Evolutionary conservation across 2,329 filamentous ascomycete genomes (phyloP), one percentile per base, ranked within the genome.

Genomic region (Elsinoe arachidis): DNA sequence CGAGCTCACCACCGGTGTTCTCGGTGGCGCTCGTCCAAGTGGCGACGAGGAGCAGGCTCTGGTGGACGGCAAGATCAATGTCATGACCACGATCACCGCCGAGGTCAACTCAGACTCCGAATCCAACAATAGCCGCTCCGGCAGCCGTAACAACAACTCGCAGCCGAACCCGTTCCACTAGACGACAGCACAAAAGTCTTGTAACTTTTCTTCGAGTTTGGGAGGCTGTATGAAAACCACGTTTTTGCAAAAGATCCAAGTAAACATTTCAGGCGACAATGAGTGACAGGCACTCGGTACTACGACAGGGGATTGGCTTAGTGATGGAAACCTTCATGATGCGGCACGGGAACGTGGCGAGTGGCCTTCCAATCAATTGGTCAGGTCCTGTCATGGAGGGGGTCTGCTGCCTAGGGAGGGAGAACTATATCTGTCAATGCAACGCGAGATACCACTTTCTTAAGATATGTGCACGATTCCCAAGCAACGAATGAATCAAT

Each of bases 41-140:
- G 49, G 49, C 15, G 49, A 53, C 14, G 49, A 53, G 49, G 49
- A 53, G 49, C 49, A 53, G 17, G 49, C 49, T 14, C 49, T 53
- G 14, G 49, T 53, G 15, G 49, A 53, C 6, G 49, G 49, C 49
- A 53, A 53, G 49, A 53, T 53, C 34, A 53, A 53, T 17, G 49
- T 53, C 49, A 53, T 39, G 49, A 53, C 49, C 33, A 53, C 49
- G 17, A 53, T 53, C 34, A 53, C 49, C 12, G 49, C 49, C 3
- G 49, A 53, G 34, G 49, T 53, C 14, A 53, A 53, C 49, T 53
- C 49, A 14, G 49, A 53, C 34, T 53, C 34, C 1, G 49, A 53
- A 4, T 53, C 49, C 1, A 39, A n/a, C 19, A 35, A 35, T 19
- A 53, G 49, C 17, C 26, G 49, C 12, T 21, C 49, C 14, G 26